Evolutionary conservation across 768 basidiomycete genomes (phyloP), one percentile per base, ranked within the genome.

Genomic region (Lentinula lateritia): DNA sequence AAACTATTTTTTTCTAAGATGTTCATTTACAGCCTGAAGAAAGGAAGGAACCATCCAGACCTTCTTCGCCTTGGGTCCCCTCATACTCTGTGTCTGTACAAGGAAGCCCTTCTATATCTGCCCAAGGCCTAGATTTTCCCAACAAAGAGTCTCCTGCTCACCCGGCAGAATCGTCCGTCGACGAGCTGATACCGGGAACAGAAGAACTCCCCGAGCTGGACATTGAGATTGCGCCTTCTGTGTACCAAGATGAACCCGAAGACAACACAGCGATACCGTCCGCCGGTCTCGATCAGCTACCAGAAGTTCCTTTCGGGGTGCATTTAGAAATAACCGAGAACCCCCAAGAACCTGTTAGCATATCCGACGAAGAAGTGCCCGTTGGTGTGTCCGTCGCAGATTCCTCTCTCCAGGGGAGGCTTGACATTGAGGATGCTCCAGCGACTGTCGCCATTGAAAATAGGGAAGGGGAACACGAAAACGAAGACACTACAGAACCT

Each of bases 71-170:
- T 42, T 78, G 76, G 76, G 76, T 74, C 20, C 73, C 76, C 42
- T 78, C 77, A 23, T 78, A 78, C 61, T 76, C 77, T 12, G 76
- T 77, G 2, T 75, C 77, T 36, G 71, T 68, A 34, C 78, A 79
- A 63, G 77, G 77, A 18, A 75, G 70, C 28, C 45, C 38, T 18
- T 45, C 48, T 18, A n/a, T 46, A 2, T 58, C 50, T 20, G 39
- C 52, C 10, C 48, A n/a, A 39, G 28, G 43, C 5, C 20, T 13
- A 18, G 36, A 60, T 8, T 9, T 43, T 52, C 12, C 36, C 38
- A 23, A 2, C 36, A 45, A 38, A 18, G 18, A 48, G 18, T 18
- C 12, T 18, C 46, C n/a, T n/a, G 46, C 20, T 45, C 18, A 28
- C 28, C 28, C 28, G 28, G 28, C n/a, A n/a, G 43, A 45, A 28